A percentile compares a stretch with the other conserved stretches of the same genome.
phyloP scores from a whole-genome alignment of 306 rosid species.

The Luffa acutangula region DNA sequence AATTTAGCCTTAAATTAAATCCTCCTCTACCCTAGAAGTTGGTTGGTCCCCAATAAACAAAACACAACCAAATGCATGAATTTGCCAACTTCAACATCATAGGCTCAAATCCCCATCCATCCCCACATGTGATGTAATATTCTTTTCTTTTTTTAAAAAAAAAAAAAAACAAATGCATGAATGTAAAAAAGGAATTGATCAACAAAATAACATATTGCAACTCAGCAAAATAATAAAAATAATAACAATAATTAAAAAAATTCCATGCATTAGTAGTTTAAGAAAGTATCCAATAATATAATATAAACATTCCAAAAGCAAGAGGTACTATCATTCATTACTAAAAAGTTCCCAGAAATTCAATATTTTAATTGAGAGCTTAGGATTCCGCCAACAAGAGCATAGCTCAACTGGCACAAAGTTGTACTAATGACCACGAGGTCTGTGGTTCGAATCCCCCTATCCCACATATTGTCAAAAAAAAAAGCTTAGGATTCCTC shows the following conservation, averaged over 20 bases:
- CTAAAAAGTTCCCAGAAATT: slow-evolving; percentile 2
- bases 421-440: too few species aligned
- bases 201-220: not conserved
- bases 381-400: too few species aligned
- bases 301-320: not conserved
- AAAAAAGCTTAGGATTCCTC: not conserved
- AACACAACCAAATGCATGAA: not conserved
- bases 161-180: not conserved
- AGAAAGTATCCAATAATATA: not conserved
- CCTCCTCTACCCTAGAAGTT: too few species aligned
- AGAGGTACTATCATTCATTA: not conserved
- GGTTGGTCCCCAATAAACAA: not conserved
- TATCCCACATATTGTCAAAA: too few species aligned
- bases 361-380: slow-evolving; percentile 1
- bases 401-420: too few species aligned
- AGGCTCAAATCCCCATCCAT: not conserved
- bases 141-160: too few species aligned
- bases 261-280: not conserved
- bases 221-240: not conserved
- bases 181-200: not conserved
- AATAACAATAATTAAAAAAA: not conserved
- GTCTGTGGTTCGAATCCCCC: too few species aligned
- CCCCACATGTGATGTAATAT: not conserved
- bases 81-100: not conserved
- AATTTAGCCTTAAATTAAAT: too few species aligned